These are phyloP conservation scores for Botrytis tulipae DNA, from an alignment of 2,329 filamentous ascomycete species.

Conservation along the genomic window DNA sequence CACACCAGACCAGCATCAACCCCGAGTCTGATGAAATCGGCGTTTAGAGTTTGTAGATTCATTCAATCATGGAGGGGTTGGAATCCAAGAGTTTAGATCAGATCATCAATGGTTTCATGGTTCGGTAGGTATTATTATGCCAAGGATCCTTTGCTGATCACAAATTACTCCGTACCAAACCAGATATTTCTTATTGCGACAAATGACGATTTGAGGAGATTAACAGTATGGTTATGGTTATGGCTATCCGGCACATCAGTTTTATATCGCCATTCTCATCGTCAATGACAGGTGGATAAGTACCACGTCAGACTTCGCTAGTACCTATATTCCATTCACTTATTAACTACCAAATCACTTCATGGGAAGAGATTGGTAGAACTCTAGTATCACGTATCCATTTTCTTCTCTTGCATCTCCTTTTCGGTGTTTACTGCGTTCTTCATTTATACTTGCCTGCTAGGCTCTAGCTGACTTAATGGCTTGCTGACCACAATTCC, in stretches of 20 bases:
- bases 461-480: background rate
- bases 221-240: background rate
- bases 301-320: slow-evolving; percentile 12
- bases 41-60: background rate
- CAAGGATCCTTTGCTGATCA: background rate
- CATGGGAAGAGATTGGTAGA: background rate
- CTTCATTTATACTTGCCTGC: background rate
- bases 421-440: background rate
- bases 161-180: background rate
- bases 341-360: background rate
- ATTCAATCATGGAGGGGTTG: slow-evolving; percentile 4
- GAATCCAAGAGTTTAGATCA: background rate
- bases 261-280: background rate
- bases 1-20: slow-evolving; percentile 11
- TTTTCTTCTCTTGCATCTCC: background rate
- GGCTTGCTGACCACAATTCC: background rate
- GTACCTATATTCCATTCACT: background rate
- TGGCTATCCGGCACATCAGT: background rate
- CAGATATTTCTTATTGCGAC: background rate
- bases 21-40: slow-evolving; percentile 5
- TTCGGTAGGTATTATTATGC: background rate
- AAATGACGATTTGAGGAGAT: slow-evolving; percentile 3
- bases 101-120: slow-evolving; percentile 8
- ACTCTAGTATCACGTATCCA: background rate
- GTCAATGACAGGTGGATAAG: background rate